phyloP scores from a whole-genome alignment of 1,284 basidiomycete species.

The Cryptococcus neoformans region DNA sequence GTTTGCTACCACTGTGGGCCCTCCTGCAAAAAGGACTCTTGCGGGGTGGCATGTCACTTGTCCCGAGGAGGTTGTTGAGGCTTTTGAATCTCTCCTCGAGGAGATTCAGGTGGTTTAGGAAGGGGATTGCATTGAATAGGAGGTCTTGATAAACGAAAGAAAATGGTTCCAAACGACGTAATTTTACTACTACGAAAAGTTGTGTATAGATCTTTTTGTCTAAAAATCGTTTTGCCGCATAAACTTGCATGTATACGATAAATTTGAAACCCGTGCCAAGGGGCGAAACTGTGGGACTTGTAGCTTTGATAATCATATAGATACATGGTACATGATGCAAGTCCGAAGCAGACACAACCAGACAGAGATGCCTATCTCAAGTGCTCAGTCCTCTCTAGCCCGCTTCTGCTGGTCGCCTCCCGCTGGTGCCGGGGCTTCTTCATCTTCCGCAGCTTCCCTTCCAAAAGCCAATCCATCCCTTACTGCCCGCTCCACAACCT shows the following conservation, averaged over 20 bases:
- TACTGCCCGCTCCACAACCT: constrained; percentile 41
- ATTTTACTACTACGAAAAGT: background rate
- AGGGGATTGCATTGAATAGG: background rate
- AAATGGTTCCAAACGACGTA: background rate
- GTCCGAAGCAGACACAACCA: too few relatives aligned
- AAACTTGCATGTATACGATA: background rate
- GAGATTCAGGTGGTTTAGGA: constrained; percentile 36
- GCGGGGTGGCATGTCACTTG: constrained; percentile 82
- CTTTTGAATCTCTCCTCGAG: constrained; percentile 36
- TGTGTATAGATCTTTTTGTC: background rate
- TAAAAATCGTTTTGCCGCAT: background rate
- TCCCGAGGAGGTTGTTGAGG: constrained; percentile 49
- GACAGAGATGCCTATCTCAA: background rate
- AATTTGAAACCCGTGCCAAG: too few relatives aligned
- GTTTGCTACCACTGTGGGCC: constrained; percentile 84
- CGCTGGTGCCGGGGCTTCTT: constrained; percentile 12
- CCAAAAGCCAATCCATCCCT: constrained; percentile 35
- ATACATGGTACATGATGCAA: background rate
- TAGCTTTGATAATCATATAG: background rate
- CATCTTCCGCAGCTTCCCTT: background rate
- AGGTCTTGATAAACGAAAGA: background rate
- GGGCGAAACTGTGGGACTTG: too few relatives aligned
- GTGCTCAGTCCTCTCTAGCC: constrained; percentile 5
- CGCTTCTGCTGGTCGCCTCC: constrained; percentile 1
- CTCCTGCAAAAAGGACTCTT: constrained; percentile 78